These are phyloP conservation scores for Gonium pectorale DNA, from an alignment of 139 green algal genomes.

Conservation along the genomic window DNA sequence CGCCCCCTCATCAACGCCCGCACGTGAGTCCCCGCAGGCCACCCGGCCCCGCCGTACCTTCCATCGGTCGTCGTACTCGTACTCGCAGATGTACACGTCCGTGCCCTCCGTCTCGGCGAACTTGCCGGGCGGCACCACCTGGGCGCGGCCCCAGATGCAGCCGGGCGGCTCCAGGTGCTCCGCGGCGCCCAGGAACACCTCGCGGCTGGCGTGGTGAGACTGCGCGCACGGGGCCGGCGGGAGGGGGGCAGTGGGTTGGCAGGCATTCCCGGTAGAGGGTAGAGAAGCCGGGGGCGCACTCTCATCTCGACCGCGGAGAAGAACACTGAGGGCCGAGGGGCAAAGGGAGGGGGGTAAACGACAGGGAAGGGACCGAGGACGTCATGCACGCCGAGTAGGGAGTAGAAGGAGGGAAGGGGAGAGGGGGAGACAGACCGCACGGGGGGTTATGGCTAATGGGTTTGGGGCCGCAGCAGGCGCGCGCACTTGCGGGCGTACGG, in stretches of 20 bases:
- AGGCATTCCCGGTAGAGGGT: too few species aligned
- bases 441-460: too few species aligned
- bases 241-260: not conserved
- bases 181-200: slow-evolving; percentile 83
- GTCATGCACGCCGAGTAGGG: too few species aligned
- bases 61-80: slow-evolving; percentile 58
- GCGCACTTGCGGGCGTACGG: too few species aligned
- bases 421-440: too few species aligned
- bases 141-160: slow-evolving; percentile 37
- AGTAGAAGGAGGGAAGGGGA: too few species aligned
- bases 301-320: too few species aligned
- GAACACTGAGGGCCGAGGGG: too few species aligned
- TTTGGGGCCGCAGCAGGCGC: too few species aligned
- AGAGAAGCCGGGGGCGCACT: not conserved
- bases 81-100: slow-evolving; percentile 89
- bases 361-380: too few species aligned
- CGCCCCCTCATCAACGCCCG: too few species aligned
- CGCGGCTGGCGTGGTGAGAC: slow-evolving; percentile 80
- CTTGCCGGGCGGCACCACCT: slow-evolving; percentile 7
- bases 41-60: slow-evolving; percentile 36
- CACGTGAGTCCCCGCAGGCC: not conserved
- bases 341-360: too few species aligned
- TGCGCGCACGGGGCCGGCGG: slow-evolving; percentile 47
- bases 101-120: slow-evolving; percentile 60
- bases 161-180: slow-evolving; percentile 54